These are phyloP conservation scores for Malassezia japonica DNA, from an alignment of 1,284 basidiomycete genomes.

Conservation along the genomic window DNA sequence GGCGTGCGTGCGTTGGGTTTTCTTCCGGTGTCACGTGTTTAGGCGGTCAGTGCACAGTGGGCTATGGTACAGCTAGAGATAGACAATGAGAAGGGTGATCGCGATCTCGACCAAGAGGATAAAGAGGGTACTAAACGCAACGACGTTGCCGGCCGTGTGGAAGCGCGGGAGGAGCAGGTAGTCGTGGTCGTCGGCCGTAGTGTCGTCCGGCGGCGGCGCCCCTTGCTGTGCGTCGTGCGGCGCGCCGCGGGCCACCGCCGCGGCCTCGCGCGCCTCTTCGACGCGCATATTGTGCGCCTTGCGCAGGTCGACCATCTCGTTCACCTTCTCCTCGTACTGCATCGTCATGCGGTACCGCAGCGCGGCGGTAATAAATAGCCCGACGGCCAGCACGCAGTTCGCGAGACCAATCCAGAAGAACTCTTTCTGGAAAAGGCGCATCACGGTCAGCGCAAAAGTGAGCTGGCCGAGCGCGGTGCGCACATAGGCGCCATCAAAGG, in stretches of 20 bases:
- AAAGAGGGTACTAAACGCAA: background rate
- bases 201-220: background rate
- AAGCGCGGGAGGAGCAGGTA: slow-evolving; percentile 11
- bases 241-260: too few species aligned
- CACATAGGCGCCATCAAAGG: slow-evolving; percentile 18
- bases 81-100: slow-evolving; percentile 5
- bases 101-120: slow-evolving; percentile 3
- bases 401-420: slow-evolving; percentile 18
- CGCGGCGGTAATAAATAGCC: slow-evolving; percentile 8
- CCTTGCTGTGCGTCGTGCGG: background rate
- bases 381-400: slow-evolving; percentile 9
- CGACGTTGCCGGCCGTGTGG: slow-evolving; percentile 9
- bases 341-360: slow-evolving; percentile 15
- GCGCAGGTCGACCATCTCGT: background rate
- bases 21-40: too few species aligned
- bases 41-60: too few species aligned
- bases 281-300: background rate
- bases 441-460: slow-evolving; percentile 8
- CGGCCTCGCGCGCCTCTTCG: background rate
- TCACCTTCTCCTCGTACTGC: slow-evolving; percentile 6
- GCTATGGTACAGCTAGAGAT: background rate
- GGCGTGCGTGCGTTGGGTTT: too few species aligned
- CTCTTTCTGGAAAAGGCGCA: slow-evolving; percentile 10
- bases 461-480: slow-evolving; percentile 13
- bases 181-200: background rate